Percentiles rank a stretch among this genome's conserved stretches.
Conservation (phyloP, 176 grass and related monocot species). For the Oryza meyeriana region DNA sequence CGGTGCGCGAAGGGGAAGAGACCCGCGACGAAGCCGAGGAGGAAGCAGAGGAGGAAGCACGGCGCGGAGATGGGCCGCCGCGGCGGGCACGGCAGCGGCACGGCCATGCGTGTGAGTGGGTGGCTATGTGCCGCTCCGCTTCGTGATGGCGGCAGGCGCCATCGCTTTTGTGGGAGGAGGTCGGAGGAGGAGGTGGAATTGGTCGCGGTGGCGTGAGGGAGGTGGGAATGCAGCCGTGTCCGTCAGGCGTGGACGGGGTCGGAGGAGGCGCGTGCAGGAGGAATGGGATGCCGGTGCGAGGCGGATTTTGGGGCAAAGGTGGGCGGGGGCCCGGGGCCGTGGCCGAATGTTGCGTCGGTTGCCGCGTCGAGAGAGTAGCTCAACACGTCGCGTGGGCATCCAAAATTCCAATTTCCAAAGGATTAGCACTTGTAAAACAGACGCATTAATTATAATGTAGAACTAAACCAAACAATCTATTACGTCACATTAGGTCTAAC, state of each 20-base stretch:
- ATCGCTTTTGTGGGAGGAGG: neutral
- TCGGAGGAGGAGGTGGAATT: neutral
- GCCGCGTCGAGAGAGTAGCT: too few species aligned
- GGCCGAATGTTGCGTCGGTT: neutral
- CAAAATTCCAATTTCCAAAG: too few species aligned
- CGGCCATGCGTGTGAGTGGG: slow-evolving; percentile 3
- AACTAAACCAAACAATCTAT: too few species aligned
- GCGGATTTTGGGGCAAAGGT: neutral
- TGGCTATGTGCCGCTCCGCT: neutral
- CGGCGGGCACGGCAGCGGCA: neutral
- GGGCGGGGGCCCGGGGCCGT: neutral
- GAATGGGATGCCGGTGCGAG: neutral
- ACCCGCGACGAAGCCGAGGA: slow-evolving; percentile 61
- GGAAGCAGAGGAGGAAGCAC: slow-evolving; percentile 59
- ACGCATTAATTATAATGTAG: too few species aligned
- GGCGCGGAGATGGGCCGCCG: slow-evolving; percentile 45
- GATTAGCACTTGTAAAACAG: too few species aligned
- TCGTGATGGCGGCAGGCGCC: neutral
- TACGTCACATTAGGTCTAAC: too few species aligned
- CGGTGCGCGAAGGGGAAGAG: slow-evolving; percentile 55
- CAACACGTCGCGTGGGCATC: too few species aligned
- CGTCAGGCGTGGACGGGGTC: neutral
- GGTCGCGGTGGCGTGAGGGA: slow-evolving; percentile 6
- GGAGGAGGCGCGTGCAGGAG: neutral
- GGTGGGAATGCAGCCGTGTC: neutral